Conservation (phyloP, 2,329 filamentous ascomycete species). For the Tolypocladium sp. region DNA sequence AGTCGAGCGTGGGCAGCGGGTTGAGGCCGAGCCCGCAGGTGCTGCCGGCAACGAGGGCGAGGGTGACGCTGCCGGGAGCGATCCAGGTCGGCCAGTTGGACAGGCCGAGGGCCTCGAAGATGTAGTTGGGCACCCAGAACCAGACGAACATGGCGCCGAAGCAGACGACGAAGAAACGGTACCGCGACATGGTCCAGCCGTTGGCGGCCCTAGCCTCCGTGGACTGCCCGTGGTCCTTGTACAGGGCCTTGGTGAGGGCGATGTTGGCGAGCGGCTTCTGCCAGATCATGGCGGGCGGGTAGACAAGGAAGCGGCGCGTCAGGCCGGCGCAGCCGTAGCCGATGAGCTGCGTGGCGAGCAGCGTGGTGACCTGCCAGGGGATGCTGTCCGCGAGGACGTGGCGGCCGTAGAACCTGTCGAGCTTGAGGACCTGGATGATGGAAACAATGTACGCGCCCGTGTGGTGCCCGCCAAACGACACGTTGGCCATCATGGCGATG, state of each 20-base stretch:
- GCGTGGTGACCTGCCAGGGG: constrained; percentile 35
- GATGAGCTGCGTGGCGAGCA: constrained; percentile 38
- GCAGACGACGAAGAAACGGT: constrained; percentile 32
- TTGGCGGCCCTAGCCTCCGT: constrained; percentile 13
- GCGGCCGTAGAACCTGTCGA: constrained; percentile 36
- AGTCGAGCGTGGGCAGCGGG: constrained; percentile 28
- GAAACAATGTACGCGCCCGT: constrained; percentile 33
- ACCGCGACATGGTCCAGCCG: constrained; percentile 14
- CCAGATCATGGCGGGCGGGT: constrained; percentile 41
- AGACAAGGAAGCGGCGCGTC: constrained; percentile 36
- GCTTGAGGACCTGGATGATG: constrained; percentile 35
- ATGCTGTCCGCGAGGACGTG: constrained; percentile 20
- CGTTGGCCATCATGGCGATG: constrained; percentile 48
- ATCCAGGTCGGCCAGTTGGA: constrained; percentile 47
- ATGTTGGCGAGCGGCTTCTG: constrained; percentile 37
- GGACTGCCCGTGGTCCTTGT: constrained; percentile 6
- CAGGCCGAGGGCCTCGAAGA: constrained; percentile 33
- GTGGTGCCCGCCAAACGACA: constrained; percentile 20
- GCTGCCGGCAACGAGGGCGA: constrained; percentile 24
- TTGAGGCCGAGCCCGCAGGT: constrained; percentile 28
- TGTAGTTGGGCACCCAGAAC: constrained; percentile 41
- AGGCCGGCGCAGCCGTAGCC: constrained; percentile 43
- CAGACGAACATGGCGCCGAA: constrained; percentile 38
- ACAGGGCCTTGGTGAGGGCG: constrained; percentile 24
- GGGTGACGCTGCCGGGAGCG: constrained; percentile 25